Evolutionary conservation across 768 basidiomycete species (phyloP), one percentile per base, ranked within the genome.

Genomic region (Coprinopsis sp.): DNA sequence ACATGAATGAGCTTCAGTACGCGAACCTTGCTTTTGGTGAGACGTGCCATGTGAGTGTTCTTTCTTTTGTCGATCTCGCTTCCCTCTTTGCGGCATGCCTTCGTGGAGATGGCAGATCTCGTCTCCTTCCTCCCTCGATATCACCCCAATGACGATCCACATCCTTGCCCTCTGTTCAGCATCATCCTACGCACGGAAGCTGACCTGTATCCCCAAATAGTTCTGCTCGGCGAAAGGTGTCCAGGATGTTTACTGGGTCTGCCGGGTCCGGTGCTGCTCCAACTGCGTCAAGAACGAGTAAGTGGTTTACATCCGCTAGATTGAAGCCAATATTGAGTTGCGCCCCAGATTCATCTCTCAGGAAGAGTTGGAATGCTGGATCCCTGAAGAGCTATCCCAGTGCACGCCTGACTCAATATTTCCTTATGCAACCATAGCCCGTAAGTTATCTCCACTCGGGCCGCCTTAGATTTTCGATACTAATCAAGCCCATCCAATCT

Each of bases 1-100:
- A 78, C 54, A 54, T 78, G 44, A 63, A 54, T 14, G 76, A 78
- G 49, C 65, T 64, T 1, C 64, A 72, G 44, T 77, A 71, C 47
- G 65, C 70, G 7, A 66, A 64, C 47, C 66, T 79, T n/a, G 64
- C 62, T 8, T 77, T 78, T 46, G 66, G 67, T 47, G 47, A 65
- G 27, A 58, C 66, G 55, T 74, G 75, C 55, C 66, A 74, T 60
- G 76, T 74, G 50, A 49, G 64, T 57, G n/a, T 22, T 30, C 13
- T 21, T 31, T 10, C 34, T 19, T 28, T 19, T n/a, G n/a, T n/a
- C n/a, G n/a, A n/a, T n/a, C n/a, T n/a, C n/a, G n/a, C n/a, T n/a
- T n/a, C n/a, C n/a, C n/a, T n/a, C n/a, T n/a, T n/a, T n/a, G n/a
- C n/a, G n/a, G n/a, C n/a, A n/a, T n/a, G n/a, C n/a, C n/a, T n/a